phyloP scores from a whole-genome alignment of 1,284 basidiomycete genomes.

The Mycosarcoma maydis region DNA sequence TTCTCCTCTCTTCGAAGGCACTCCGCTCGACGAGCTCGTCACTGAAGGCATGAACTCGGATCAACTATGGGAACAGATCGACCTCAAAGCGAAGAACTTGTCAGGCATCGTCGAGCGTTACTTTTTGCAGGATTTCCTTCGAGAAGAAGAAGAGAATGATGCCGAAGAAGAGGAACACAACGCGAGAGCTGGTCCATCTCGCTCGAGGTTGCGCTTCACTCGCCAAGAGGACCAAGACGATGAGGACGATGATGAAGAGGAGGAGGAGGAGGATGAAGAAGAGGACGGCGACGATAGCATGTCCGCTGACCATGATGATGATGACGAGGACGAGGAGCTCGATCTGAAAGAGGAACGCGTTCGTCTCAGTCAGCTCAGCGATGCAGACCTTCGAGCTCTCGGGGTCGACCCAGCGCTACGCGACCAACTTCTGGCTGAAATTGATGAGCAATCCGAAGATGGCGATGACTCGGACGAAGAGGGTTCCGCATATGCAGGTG shows the following conservation, averaged over 20 bases:
- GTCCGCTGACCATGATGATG: slow-evolving; percentile 33
- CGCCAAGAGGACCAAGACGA: slow-evolving; percentile 1
- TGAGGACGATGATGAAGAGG: slow-evolving; percentile 35
- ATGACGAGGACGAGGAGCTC: slow-evolving; percentile 53
- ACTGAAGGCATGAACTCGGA: slow-evolving; percentile 85
- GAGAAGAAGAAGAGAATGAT: slow-evolving; percentile 53
- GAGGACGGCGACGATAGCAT: background rate
- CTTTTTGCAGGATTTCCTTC: slow-evolving; percentile 64
- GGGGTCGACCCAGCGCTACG: slow-evolving; percentile 51
- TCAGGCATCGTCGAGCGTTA: slow-evolving; percentile 44
- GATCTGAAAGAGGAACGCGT: slow-evolving; percentile 27
- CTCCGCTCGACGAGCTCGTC: slow-evolving; percentile 80
- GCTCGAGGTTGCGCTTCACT: slow-evolving; percentile 6
- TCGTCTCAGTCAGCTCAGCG: slow-evolving; percentile 44
- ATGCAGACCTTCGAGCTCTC: slow-evolving; percentile 52
- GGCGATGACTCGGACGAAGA: slow-evolving; percentile 49
- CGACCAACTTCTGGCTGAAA: slow-evolving; percentile 34
- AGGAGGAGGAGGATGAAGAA: slow-evolving; percentile 43
- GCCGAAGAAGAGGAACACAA: slow-evolving; percentile 50
- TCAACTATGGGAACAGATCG: slow-evolving; percentile 84
- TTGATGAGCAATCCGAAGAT: slow-evolving; percentile 47
- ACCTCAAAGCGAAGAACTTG: slow-evolving; percentile 54
- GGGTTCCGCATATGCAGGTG: slow-evolving; percentile 53
- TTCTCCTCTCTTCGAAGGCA: slow-evolving; percentile 72
- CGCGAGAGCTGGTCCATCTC: slow-evolving; percentile 15